Evolutionary conservation across 345 rosid genomes (phyloP).

Genomic region (Rubroshorea leprosula): DNA sequence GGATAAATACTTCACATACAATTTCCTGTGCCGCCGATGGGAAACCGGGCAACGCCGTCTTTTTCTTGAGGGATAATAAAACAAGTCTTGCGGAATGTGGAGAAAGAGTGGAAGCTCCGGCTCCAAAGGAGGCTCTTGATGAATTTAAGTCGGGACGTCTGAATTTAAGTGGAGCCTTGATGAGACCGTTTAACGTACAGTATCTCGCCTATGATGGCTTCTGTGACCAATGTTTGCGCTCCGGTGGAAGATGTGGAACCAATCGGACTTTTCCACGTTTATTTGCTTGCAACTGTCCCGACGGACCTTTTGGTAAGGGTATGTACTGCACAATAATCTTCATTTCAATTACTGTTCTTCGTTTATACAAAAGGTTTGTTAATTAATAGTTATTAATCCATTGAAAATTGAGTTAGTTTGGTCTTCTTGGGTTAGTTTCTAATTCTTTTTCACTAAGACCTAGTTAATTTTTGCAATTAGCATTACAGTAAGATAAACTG

Average conservation of each 20-base stretch:
- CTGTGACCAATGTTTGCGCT: constrained; percentile 8
- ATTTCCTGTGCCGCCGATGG: not conserved
- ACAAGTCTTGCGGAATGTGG: not conserved
- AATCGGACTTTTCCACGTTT: not conserved
- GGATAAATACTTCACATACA: no score
- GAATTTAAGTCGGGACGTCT: constrained; percentile 5
- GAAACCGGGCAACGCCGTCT: not conserved
- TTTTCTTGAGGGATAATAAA: not conserved
- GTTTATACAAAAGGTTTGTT: no score
- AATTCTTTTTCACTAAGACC: no score
- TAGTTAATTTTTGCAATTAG: no score
- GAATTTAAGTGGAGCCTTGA: not conserved
- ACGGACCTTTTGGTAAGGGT: not conserved
- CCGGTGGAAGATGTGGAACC: constrained; percentile 46
- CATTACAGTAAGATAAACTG: no score
- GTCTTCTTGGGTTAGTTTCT: no score
- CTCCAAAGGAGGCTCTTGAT: not conserved
- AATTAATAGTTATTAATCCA: no score
- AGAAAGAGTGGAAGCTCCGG: not conserved
- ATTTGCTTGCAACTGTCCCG: constrained; percentile 4
- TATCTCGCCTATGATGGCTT: not conserved
- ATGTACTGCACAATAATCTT: not conserved
- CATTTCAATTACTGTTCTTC: not conserved
- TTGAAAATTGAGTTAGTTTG: no score
- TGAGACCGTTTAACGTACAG: not conserved